Evolutionary conservation across 805 yeast species (phyloP).

Genomic region (Kazachstania viticola): DNA sequence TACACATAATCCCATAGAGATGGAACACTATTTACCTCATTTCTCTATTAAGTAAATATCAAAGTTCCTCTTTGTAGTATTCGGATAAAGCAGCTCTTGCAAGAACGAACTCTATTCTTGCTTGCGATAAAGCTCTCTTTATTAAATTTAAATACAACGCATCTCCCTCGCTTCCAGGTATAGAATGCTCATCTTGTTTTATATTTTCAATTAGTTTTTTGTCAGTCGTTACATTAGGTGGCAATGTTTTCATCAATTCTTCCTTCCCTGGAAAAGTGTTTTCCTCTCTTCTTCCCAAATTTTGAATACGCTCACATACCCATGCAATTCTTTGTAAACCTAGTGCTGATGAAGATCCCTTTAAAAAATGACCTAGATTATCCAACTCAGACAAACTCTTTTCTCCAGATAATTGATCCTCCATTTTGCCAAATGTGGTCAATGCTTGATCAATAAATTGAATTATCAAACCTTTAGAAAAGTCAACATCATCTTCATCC

Average conservation of each 20-base stretch:
- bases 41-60: not conserved
- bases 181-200: slow-evolving; percentile 5
- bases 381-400: slow-evolving; percentile 48
- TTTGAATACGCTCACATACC: slow-evolving; percentile 89
- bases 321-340: slow-evolving; percentile 74
- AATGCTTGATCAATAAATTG: slow-evolving; percentile 86
- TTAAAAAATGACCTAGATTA: slow-evolving; percentile 79
- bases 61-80: slow-evolving; percentile 31
- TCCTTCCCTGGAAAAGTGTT: slow-evolving; percentile 10
- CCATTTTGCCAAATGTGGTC: slow-evolving; percentile 66
- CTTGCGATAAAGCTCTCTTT: slow-evolving; percentile 35
- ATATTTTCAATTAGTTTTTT: slow-evolving; percentile 4
- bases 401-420: slow-evolving; percentile 30
- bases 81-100: slow-evolving; percentile 36
- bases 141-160: slow-evolving; percentile 33
- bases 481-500: slow-evolving; percentile 96
- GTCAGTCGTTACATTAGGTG: slow-evolving; percentile 7
- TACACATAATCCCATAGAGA: too few species aligned
- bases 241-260: slow-evolving; percentile 6
- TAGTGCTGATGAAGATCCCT: slow-evolving; percentile 91
- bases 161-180: slow-evolving; percentile 26
- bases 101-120: slow-evolving; percentile 35
- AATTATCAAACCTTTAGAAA: slow-evolving; percentile 62
- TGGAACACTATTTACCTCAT: too few species aligned
- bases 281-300: slow-evolving; percentile 48